Percentiles rank a stretch among this genome's conserved stretches.
Evolutionary conservation across 2,329 filamentous ascomycete species (phyloP).

Genomic region (Penicillium fuscoglaucum): DNA sequence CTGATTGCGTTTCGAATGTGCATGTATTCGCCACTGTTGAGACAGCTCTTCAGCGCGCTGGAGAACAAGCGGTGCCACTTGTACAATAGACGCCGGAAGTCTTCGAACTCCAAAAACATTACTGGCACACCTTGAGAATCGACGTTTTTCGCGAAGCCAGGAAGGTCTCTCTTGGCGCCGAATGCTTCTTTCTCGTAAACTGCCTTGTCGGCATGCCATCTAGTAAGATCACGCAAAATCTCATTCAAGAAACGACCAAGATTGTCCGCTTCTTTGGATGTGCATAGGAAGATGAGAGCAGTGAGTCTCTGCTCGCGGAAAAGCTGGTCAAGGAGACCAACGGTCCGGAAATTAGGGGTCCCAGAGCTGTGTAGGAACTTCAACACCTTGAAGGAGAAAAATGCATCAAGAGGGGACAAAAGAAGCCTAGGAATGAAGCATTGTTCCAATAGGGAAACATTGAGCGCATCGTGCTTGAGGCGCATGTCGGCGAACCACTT

Average conservation of each 20-base stretch:
- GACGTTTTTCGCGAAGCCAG: conserved; percentile 76
- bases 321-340: conserved; percentile 78
- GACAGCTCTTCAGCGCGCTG: conserved; percentile 75
- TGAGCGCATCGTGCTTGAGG: conserved; percentile 64
- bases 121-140: conserved; percentile 69
- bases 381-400: conserved; percentile 83
- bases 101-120: conserved; percentile 75
- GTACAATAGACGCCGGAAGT: conserved; percentile 81
- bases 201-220: conserved; percentile 78
- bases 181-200: conserved; percentile 82
- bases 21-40: conserved; percentile 88
- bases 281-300: conserved; percentile 82
- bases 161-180: conserved; percentile 63
- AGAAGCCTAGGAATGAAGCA: conserved; percentile 88
- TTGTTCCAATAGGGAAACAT: conserved; percentile 78
- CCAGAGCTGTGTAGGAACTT: conserved; percentile 83
- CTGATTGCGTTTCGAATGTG: conserved; percentile 95
- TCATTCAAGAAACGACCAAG: conserved; percentile 88
- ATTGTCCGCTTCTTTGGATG: conserved; percentile 86
- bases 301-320: conserved; percentile 81
- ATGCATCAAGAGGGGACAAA: conserved; percentile 80
- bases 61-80: conserved; percentile 87
- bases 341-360: conserved; percentile 81
- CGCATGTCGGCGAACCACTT: conserved; percentile 72
- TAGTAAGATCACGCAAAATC: conserved; percentile 72